A percentile compares a stretch with the other conserved stretches of the same genome.
phyloP scores from a whole-genome alignment of 2,329 filamentous ascomycete species.

The Penicillium sp. region DNA sequence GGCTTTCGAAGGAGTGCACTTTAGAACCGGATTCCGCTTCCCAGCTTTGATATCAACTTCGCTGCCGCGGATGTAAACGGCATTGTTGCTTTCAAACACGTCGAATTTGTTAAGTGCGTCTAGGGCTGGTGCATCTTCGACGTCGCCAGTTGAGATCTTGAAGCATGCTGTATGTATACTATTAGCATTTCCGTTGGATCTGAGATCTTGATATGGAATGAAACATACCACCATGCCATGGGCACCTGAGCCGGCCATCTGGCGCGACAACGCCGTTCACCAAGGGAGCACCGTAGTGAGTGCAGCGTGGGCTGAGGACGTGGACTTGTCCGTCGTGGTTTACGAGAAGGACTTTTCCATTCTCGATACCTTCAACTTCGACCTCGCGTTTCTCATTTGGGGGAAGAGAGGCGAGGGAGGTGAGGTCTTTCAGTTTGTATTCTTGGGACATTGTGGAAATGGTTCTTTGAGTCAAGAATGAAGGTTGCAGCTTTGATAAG shows the following conservation, averaged over 20 bases:
- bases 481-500: not conserved
- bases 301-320: conserved; percentile 77
- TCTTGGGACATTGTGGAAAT: conserved; percentile 35
- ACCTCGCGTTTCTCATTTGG: conserved; percentile 81
- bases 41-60: conserved; percentile 72
- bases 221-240: conserved; percentile 83
- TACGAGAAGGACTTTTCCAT: conserved; percentile 78
- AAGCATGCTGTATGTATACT: conserved; percentile 67
- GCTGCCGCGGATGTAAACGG: conserved; percentile 77
- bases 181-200: conserved; percentile 5
- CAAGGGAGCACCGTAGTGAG: conserved; percentile 87
- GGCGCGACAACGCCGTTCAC: conserved; percentile 78
- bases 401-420: conserved; percentile 64
- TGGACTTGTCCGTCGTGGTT: conserved; percentile 72
- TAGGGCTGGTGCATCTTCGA: conserved; percentile 89
- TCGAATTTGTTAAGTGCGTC: conserved; percentile 82
- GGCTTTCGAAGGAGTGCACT: conserved; percentile 55
- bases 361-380: conserved; percentile 84
- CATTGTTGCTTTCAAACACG: conserved; percentile 72
- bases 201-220: not conserved
- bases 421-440: conserved; percentile 66
- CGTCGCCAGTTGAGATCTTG: conserved; percentile 79
- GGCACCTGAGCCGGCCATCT: conserved; percentile 80
- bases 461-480: not conserved
- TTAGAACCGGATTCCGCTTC: conserved; percentile 67